These are phyloP conservation scores for Pseudogymnoascus verrucosus DNA, from an alignment of 2,329 filamentous ascomycete species.

Conservation along the genomic window DNA sequence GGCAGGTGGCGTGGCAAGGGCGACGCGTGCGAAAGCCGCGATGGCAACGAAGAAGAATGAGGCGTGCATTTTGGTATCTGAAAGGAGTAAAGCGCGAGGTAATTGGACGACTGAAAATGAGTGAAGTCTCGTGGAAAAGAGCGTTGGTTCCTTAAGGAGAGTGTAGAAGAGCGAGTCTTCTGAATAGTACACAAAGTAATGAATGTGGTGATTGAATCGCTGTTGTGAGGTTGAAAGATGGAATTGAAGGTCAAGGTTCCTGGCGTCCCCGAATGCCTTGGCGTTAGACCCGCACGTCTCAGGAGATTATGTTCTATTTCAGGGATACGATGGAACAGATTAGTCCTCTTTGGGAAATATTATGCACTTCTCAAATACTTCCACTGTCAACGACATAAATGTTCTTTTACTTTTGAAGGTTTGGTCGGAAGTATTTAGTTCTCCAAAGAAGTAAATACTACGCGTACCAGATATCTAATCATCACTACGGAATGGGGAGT, in stretches of 20 bases:
- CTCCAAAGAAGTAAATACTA: background rate
- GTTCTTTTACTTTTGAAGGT: background rate
- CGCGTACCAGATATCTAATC: too few species aligned
- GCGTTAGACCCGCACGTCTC: constrained; percentile 6
- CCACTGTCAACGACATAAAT: background rate
- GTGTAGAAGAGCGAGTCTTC: constrained; percentile 7
- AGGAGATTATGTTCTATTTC: constrained; percentile 8
- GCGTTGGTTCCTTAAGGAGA: background rate
- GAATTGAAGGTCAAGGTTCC: constrained; percentile 7
- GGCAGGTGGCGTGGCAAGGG: constrained; percentile 20
- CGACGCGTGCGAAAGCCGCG: constrained; percentile 16
- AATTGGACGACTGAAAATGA: constrained; percentile 8
- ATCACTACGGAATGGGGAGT: background rate
- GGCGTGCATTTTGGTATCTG: constrained; percentile 18
- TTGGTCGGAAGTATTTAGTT: background rate
- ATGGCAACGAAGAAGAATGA: constrained; percentile 19
- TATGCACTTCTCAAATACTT: background rate
- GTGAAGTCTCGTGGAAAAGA: background rate
- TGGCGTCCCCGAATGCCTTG: constrained; percentile 3
- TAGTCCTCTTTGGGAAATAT: constrained; percentile 1
- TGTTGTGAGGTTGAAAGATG: constrained; percentile 4
- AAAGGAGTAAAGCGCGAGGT: background rate
- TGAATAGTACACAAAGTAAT: background rate
- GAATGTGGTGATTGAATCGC: constrained; percentile 1
- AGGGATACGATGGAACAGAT: constrained; percentile 7